phyloP scores from a whole-genome alignment of 257 asterid genomes.

The Fraxinus cuspidata region DNA sequence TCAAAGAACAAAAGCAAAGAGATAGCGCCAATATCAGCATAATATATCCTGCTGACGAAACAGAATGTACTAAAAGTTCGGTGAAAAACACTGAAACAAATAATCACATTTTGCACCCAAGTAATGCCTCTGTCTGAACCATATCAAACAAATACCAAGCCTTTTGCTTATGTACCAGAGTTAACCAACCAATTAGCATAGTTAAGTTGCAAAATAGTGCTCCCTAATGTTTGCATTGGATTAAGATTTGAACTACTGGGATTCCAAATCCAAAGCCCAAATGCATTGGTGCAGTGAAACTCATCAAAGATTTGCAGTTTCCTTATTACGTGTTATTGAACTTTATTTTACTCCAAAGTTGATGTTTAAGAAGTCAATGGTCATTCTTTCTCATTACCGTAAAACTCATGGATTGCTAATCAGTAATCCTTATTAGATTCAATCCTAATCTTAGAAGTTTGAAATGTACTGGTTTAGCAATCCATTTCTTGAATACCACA shows the following conservation, averaged over 20 bases:
- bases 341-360: neutral
- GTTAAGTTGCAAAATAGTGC: neutral
- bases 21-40: neutral
- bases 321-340: neutral
- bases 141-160: neutral
- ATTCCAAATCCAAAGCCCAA: neutral
- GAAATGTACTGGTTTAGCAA: neutral
- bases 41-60: neutral
- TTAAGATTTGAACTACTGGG: neutral
- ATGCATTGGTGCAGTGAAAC: neutral
- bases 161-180: neutral
- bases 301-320: neutral
- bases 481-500: neutral
- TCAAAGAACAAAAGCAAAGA: conserved; percentile 4
- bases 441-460: neutral
- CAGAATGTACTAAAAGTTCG: neutral
- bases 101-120: neutral
- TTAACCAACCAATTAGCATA: neutral
- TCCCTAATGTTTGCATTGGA: neutral
- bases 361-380: neutral
- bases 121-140: neutral
- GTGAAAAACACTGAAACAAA: neutral
- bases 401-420: neutral
- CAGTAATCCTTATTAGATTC: neutral
- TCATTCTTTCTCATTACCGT: neutral